Percentiles rank a stretch among this genome's conserved stretches.
These are phyloP conservation scores for Cerrena zonata DNA, from an alignment of 1,284 basidiomycete species.

Conservation along the genomic window DNA sequence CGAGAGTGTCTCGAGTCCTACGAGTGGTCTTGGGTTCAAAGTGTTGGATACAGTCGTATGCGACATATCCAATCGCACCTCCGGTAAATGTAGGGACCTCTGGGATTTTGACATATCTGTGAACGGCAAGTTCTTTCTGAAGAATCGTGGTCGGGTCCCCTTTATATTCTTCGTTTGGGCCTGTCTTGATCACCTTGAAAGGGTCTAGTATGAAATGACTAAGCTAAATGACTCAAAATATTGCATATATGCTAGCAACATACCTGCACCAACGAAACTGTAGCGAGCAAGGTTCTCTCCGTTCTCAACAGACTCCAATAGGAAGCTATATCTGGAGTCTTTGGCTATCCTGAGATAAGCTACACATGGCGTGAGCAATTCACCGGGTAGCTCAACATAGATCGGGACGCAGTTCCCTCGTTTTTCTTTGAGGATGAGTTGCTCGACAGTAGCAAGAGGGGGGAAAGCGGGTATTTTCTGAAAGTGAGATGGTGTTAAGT, in stretches of 20 bases:
- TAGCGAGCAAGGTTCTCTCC: conserved; percentile 91
- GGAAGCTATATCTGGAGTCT: conserved; percentile 87
- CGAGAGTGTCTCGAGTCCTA: conserved; percentile 67
- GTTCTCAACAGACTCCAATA: conserved; percentile 86
- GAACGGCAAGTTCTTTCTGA: conserved; percentile 81
- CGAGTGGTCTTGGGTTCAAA: conserved; percentile 91
- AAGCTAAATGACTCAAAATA: conserved; percentile 23
- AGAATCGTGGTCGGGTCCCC: conserved; percentile 87
- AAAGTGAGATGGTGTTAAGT: not conserved
- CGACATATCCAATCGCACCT: conserved; percentile 95
- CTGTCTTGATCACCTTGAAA: conserved; percentile 85
- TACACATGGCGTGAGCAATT: conserved; percentile 94
- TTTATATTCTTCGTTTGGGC: conserved; percentile 73
- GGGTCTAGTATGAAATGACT: conserved; percentile 58
- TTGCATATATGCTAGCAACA: conserved; percentile 22
- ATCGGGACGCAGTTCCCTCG: conserved; percentile 88
- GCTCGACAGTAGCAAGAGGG: conserved; percentile 64
- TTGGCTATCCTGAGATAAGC: conserved; percentile 92
- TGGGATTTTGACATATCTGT: conserved; percentile 87
- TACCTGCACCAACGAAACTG: conserved; percentile 92
- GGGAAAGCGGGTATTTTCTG: conserved; percentile 66
- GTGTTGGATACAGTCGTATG: conserved; percentile 93
- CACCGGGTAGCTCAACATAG: conserved; percentile 88
- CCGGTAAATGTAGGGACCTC: conserved; percentile 94
- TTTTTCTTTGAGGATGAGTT: conserved; percentile 70